Percentiles rank a stretch among this genome's conserved stretches.
phyloP scores from a whole-genome alignment of 139 green algal genomes.

The Chlamydomonas eustigma region DNA sequence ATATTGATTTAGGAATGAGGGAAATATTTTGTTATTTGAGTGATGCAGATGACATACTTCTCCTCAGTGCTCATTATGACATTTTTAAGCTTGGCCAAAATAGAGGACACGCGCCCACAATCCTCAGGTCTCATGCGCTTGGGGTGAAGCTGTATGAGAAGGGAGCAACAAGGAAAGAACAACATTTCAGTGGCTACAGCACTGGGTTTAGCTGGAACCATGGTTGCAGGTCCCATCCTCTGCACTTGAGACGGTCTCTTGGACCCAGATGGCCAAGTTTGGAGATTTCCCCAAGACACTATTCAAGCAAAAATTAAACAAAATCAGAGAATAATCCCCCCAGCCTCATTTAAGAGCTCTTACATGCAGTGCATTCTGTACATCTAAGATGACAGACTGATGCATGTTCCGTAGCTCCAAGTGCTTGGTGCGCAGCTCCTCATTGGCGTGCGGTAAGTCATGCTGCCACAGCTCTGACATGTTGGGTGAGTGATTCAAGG shows the following conservation, averaged over 20 bases:
- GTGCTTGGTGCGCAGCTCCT: slow-evolving; percentile 28
- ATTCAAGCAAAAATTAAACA: too few relatives aligned
- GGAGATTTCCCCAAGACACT: too few relatives aligned
- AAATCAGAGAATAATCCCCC: too few relatives aligned
- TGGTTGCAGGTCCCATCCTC: too few relatives aligned
- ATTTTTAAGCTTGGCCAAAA: slow-evolving; percentile 24
- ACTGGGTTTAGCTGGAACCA: too few relatives aligned
- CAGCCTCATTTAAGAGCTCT: too few relatives aligned
- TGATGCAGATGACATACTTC: background rate
- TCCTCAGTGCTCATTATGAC: slow-evolving; percentile 5
- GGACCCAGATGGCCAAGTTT: too few relatives aligned
- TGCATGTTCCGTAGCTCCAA: slow-evolving; percentile 12
- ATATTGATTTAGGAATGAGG: too few relatives aligned
- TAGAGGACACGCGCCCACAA: slow-evolving; percentile 35
- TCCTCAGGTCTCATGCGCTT: slow-evolving; percentile 37
- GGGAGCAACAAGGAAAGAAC: too few relatives aligned
- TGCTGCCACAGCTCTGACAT: slow-evolving; percentile 35
- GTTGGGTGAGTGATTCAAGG: slow-evolving; percentile 22
- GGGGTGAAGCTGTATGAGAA: slow-evolving; percentile 12
- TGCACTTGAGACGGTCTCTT: too few relatives aligned
- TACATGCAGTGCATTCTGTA: slow-evolving; percentile 1
- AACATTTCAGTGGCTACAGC: too few relatives aligned
- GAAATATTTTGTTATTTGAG: too few relatives aligned
- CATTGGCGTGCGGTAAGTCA: slow-evolving; percentile 19
- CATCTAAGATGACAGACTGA: slow-evolving; percentile 1